phyloP scores from a whole-genome alignment of 2,329 filamentous ascomycete genomes.

The Hypocrella siamensis region DNA sequence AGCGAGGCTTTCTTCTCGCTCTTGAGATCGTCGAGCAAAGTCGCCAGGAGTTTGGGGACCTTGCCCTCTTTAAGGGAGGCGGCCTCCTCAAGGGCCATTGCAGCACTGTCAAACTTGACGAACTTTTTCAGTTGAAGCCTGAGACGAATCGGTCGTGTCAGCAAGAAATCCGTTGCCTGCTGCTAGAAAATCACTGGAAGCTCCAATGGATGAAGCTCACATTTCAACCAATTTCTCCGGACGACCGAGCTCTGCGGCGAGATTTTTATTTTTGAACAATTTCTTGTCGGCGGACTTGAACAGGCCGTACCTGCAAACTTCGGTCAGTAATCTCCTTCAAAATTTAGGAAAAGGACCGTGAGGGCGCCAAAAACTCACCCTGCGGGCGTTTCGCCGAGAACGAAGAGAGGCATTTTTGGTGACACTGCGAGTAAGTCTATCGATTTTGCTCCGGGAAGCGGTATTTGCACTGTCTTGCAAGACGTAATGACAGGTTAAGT shows the following conservation, averaged over 20 bases:
- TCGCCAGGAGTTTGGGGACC: slow-evolving; percentile 73
- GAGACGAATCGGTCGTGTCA: slow-evolving; percentile 3
- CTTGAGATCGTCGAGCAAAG: slow-evolving; percentile 77
- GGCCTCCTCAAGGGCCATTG: slow-evolving; percentile 79
- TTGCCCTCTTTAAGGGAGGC: slow-evolving; percentile 83
- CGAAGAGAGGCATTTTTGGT: slow-evolving; percentile 67
- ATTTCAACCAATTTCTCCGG: slow-evolving; percentile 76
- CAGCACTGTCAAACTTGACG: slow-evolving; percentile 90
- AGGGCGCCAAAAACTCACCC: slow-evolving; percentile 30
- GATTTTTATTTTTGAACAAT: slow-evolving; percentile 74
- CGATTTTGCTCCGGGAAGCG: slow-evolving; percentile 15
- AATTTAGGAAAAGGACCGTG: slow-evolving; percentile 12
- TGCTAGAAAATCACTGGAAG: not conserved
- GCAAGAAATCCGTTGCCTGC: not conserved
- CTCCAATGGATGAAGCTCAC: slow-evolving; percentile 32
- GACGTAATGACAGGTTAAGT: slow-evolving; percentile 20
- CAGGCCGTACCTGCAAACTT: slow-evolving; percentile 64
- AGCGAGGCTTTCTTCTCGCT: slow-evolving; percentile 95
- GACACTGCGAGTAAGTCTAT: slow-evolving; percentile 13
- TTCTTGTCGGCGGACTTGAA: slow-evolving; percentile 99
- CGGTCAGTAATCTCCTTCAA: too few relatives aligned
- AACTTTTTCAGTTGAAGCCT: slow-evolving; percentile 95
- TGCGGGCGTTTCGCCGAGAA: slow-evolving; percentile 86
- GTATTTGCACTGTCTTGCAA: slow-evolving; percentile 17
- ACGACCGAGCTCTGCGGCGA: slow-evolving; percentile 58